These are phyloP conservation scores for Zychaea mexicana DNA, from an alignment of 371 early-diverging fungal species.

Conservation along the genomic window DNA sequence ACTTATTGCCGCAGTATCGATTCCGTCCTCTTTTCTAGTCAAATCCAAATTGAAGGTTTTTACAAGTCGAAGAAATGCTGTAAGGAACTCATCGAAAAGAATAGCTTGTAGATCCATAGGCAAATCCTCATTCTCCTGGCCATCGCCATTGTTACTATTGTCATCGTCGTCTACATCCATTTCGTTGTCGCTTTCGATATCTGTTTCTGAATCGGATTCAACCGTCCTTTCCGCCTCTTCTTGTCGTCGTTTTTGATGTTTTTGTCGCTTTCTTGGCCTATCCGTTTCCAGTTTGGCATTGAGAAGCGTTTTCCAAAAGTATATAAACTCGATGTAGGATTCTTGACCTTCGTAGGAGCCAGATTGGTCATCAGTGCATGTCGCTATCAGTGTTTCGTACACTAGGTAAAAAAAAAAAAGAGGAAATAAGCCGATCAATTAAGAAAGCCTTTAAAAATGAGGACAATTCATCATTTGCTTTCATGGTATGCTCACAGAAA, in stretches of 20 bases:
- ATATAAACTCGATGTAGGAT: conserved; percentile 30
- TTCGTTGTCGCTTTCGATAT: not conserved
- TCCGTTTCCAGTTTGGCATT: too few species aligned
- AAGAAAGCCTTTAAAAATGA: too few species aligned
- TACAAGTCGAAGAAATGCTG: conserved; percentile 23
- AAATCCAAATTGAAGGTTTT: conserved; percentile 38
- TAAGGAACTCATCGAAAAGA: conserved; percentile 38
- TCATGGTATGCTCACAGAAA: conserved; percentile 41
- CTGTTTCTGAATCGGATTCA: not conserved
- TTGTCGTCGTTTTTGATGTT: not conserved
- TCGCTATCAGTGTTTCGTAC: conserved; percentile 59
- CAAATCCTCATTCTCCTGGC: too few species aligned
- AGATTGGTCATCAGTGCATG: conserved; percentile 35
- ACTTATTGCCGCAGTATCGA: not conserved
- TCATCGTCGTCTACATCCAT: not conserved
- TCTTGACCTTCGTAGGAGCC: conserved; percentile 14
- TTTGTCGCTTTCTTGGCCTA: not conserved
- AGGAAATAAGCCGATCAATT: not conserved
- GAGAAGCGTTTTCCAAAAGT: conserved; percentile 42
- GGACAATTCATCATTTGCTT: too few species aligned
- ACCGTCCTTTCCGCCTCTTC: not conserved
- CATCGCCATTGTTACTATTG: not conserved
- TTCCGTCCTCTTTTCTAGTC: conserved; percentile 12
- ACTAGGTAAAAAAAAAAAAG: conserved; percentile 37
- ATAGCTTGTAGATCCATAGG: conserved; percentile 13